phyloP scores from a whole-genome alignment of 192 early-diverging fungal genomes.

The Spizellomyces sp. region DNA sequence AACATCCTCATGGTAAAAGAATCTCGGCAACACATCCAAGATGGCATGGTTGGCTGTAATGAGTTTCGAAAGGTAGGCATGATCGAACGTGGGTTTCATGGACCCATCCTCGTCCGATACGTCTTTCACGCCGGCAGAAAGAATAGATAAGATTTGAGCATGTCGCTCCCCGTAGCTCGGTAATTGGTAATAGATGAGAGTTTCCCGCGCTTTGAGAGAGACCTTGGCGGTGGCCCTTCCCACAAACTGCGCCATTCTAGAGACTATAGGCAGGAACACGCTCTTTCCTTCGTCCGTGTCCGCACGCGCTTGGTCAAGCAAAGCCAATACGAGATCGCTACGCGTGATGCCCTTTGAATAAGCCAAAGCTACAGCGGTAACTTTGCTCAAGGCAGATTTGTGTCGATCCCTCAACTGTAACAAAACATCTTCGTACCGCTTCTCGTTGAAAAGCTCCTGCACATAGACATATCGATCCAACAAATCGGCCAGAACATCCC shows the following conservation, averaged over 20 bases:
- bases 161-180: slow-evolving; percentile 90
- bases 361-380: slow-evolving; percentile 73
- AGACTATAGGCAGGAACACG: slow-evolving; percentile 74
- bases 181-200: slow-evolving; percentile 90
- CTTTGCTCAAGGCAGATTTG: slow-evolving; percentile 78
- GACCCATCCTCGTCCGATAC: not conserved
- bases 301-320: slow-evolving; percentile 82
- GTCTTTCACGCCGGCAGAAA: slow-evolving; percentile 59
- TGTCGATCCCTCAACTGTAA: slow-evolving; percentile 81
- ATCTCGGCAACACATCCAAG: slow-evolving; percentile 89
- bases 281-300: slow-evolving; percentile 62
- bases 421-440: slow-evolving; percentile 82
- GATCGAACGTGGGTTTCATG: slow-evolving; percentile 32
- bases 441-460: slow-evolving; percentile 79
- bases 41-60: slow-evolving; percentile 94
- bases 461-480: slow-evolving; percentile 84
- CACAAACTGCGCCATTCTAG: slow-evolving; percentile 75
- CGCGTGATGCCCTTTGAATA: slow-evolving; percentile 82
- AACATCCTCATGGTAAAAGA: slow-evolving; percentile 86
- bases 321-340: slow-evolving; percentile 61
- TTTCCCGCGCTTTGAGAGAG: slow-evolving; percentile 91
- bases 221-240: slow-evolving; percentile 82
- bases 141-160: slow-evolving; percentile 80
- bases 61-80: slow-evolving; percentile 59
- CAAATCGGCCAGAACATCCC: slow-evolving; percentile 68